Percentiles rank a stretch among this genome's conserved stretches.
These are phyloP conservation scores for Ophiostoma angusticollis DNA, from an alignment of 2,329 filamentous ascomycete species.

Conservation along the genomic window DNA sequence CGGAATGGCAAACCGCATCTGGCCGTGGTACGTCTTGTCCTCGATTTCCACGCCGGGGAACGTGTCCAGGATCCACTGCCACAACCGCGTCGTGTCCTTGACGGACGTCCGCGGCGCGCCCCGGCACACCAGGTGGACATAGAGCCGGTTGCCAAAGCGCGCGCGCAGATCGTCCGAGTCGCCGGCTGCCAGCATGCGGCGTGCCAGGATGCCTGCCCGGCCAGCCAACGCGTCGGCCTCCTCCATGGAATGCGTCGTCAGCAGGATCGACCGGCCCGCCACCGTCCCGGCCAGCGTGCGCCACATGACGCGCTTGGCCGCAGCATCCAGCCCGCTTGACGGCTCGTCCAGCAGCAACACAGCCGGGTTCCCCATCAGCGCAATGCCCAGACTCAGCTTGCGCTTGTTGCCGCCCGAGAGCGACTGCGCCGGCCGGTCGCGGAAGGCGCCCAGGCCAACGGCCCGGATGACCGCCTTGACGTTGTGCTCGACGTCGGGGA, in stretches of 20 bases:
- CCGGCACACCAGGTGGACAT: conserved; percentile 68
- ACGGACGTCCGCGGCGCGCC: conserved; percentile 60
- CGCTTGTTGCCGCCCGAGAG: conserved; percentile 86
- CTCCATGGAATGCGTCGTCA: conserved; percentile 93
- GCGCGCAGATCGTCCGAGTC: conserved; percentile 58
- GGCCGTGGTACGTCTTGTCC: conserved; percentile 67
- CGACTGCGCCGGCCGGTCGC: conserved; percentile 60
- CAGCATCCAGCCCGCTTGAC: conserved; percentile 77
- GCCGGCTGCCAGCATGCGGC: conserved; percentile 74
- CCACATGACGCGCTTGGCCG: conserved; percentile 90
- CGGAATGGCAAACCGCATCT: conserved; percentile 72
- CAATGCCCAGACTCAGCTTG: conserved; percentile 82
- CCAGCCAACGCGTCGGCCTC: conserved; percentile 82
- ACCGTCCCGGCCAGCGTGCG: conserved; percentile 62
- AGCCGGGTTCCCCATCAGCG: conserved; percentile 80
- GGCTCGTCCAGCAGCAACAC: conserved; percentile 86
- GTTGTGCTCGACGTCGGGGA: conserved; percentile 62
- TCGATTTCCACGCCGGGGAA: conserved; percentile 58
- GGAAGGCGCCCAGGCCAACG: conserved; percentile 62
- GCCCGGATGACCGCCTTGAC: conserved; percentile 66
- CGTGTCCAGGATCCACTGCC: conserved; percentile 47
- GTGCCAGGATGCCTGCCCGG: conserved; percentile 74
- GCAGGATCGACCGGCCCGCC: conserved; percentile 64
- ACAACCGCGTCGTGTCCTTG: conserved; percentile 54
- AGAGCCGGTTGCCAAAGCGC: conserved; percentile 64